These are phyloP conservation scores for Globisporangium cylindrosporum DNA, from an alignment of 352 stramenopile genomes.

Conservation along the genomic window DNA sequence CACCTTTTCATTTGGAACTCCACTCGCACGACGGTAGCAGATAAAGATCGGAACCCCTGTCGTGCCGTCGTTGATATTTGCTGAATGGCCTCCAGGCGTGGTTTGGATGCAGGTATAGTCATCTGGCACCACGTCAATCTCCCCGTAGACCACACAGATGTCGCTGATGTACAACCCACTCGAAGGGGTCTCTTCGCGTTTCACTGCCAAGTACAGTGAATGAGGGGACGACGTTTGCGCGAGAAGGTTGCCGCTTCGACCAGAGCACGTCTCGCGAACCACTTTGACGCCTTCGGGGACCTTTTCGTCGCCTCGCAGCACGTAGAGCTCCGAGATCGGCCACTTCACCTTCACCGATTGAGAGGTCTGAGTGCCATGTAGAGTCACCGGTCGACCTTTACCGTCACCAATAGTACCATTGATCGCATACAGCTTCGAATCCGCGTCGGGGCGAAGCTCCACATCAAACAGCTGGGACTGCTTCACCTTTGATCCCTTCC, in stretches of 20 bases:
- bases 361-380: constrained; percentile 65
- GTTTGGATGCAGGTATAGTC: constrained; percentile 68
- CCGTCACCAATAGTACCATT: constrained; percentile 74
- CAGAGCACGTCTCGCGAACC: constrained; percentile 66
- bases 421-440: constrained; percentile 37
- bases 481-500: constrained; percentile 69
- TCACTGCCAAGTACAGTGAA: constrained; percentile 72
- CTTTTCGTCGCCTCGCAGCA: constrained; percentile 70
- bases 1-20: constrained; percentile 33
- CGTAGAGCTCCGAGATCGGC: constrained; percentile 69
- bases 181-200: constrained; percentile 48
- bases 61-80: constrained; percentile 84
- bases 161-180: constrained; percentile 58
- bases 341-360: constrained; percentile 63
- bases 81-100: constrained; percentile 65
- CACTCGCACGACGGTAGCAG: constrained; percentile 52
- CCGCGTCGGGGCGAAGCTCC: constrained; percentile 44
- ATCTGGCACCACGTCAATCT: constrained; percentile 82
- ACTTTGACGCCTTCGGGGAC: constrained; percentile 71
- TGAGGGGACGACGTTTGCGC: constrained; percentile 71
- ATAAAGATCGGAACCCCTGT: constrained; percentile 76
- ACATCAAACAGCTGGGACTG: constrained; percentile 75
- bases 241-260: constrained; percentile 66
- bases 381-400: constrained; percentile 42
- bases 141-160: constrained; percentile 81